Evolutionary conservation across 1,139 yeast species (phyloP), one percentile per base, ranked within the genome.

Genomic region (Candida dubliniensis): DNA sequence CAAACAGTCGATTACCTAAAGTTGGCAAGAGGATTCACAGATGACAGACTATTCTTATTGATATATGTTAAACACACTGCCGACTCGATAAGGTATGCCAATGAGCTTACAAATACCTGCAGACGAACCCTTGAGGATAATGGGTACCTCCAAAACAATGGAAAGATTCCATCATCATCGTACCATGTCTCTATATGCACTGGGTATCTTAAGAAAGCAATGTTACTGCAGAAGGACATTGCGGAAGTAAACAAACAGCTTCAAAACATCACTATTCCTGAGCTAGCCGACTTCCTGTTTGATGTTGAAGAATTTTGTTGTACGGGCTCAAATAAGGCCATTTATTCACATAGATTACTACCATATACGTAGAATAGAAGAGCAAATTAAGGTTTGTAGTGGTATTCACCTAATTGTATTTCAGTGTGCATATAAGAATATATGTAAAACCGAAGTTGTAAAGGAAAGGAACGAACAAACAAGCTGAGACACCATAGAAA

Each of bases 281-380:
- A 42, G 9, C 8, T 46, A 9, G 31, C 15, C 8, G 43, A 40
- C 18, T 15, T 43, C 18, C 13, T 34, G 3, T 18, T 40, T 13
- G 44, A 43, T 23, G 33, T 43, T 1, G 40, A 35, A 12, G 44
- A 34, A 34, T 9, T 32, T 24, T 9, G 29, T 12, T 31, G 13
- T 14, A 31, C 12, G 12, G 24, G 24, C 8, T 30, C 25, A 14
- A 11, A 4, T 7, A 11, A 9, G 14, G 5, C 23, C 23, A 18
- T 18, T 18, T 18, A 18, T 18, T 18, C 23, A 18, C 23, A 18
- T 18, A 18, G 23, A 18, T 18, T 18, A 18, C 23, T 18, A 18
- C 23, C 23, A 18, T 18, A 18, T 18, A 18, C 23, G 23, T 18
- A 18, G 5, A 18, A 18, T 18, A 18, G 23, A 18, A 18, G 23